Evolutionary conservation across 1,284 basidiomycete species (phyloP).

Genomic region (Ganoderma sp.): DNA sequence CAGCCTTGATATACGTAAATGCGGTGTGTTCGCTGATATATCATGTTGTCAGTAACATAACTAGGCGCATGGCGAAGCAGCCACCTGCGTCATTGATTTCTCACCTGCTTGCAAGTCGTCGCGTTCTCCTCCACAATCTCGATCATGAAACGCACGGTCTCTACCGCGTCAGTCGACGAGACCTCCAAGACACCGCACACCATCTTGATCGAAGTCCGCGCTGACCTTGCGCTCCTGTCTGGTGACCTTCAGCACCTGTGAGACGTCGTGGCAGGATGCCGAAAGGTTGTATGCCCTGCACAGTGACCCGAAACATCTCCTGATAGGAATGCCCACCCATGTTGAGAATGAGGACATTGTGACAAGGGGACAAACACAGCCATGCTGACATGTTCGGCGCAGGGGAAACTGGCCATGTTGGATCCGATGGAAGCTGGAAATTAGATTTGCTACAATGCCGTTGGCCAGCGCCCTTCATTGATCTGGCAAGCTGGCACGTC

Average conservation of each 20-base stretch:
- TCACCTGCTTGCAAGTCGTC: slow-evolving; percentile 51
- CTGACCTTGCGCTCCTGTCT: slow-evolving; percentile 52
- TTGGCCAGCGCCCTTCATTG: slow-evolving; percentile 40
- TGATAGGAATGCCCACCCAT: slow-evolving; percentile 49
- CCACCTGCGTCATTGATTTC: slow-evolving; percentile 42
- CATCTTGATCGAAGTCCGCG: slow-evolving; percentile 51
- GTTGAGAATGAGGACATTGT: neutral
- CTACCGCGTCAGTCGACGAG: slow-evolving; percentile 51
- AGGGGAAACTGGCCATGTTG: slow-evolving; percentile 53
- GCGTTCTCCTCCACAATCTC: slow-evolving; percentile 54
- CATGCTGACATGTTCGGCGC: slow-evolving; percentile 44
- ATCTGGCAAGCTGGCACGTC: neutral
- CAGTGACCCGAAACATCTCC: slow-evolving; percentile 45
- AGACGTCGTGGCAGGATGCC: slow-evolving; percentile 47
- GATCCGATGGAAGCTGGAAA: slow-evolving; percentile 49
- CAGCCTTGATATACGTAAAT: slow-evolving; percentile 41
- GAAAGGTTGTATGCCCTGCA: slow-evolving; percentile 45
- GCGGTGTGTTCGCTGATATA: slow-evolving; percentile 43
- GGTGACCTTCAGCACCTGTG: slow-evolving; percentile 47
- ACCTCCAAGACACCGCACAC: slow-evolving; percentile 54
- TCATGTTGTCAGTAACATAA: neutral
- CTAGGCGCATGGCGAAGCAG: neutral
- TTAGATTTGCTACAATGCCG: slow-evolving; percentile 50
- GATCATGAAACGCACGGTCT: slow-evolving; percentile 52
- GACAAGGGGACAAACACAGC: neutral